A percentile compares a stretch with the other conserved stretches of the same genome.
phyloP scores from a whole-genome alignment of 768 basidiomycete species.

The Boletus fagicola region DNA sequence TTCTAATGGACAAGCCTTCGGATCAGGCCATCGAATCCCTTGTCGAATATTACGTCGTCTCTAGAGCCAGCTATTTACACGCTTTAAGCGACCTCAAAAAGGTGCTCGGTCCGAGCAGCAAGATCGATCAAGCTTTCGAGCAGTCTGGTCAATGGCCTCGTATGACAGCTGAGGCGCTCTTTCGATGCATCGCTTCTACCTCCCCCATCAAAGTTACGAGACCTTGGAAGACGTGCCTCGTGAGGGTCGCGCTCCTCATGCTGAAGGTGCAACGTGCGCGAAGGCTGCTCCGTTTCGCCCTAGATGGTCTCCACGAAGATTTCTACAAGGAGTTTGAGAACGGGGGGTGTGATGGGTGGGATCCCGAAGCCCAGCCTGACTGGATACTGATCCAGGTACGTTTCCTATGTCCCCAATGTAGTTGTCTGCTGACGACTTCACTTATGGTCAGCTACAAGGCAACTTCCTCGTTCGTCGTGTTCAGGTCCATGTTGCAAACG shows the following conservation, averaged over 20 bases:
- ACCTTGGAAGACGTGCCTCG: constrained; percentile 31
- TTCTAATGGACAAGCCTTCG: not conserved
- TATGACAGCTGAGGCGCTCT: constrained; percentile 26
- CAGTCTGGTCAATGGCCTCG: constrained; percentile 39
- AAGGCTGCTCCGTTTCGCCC: constrained; percentile 29
- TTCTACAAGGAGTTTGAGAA: constrained; percentile 27
- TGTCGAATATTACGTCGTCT: not conserved
- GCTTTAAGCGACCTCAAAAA: not conserved
- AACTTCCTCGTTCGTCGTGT: constrained; percentile 41
- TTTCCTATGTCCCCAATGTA: not conserved
- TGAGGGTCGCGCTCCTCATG: constrained; percentile 25
- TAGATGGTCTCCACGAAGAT: constrained; percentile 25
- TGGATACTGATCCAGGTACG: constrained; percentile 46
- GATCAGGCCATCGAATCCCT: not conserved
- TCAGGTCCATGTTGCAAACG: constrained; percentile 39
- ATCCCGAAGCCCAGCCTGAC: constrained; percentile 29
- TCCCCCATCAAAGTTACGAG: constrained; percentile 7
- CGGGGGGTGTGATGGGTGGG: constrained; percentile 16
- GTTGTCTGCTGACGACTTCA: not conserved
- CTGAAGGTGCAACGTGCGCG: constrained; percentile 37
- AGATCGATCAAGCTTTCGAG: constrained; percentile 14
- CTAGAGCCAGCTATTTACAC: not conserved
- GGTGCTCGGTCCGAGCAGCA: constrained; percentile 10
- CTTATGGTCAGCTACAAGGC: constrained; percentile 38
- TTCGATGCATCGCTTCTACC: constrained; percentile 28